Base-by-base conservation (phyloP, 1,139 yeast genomes). In the Trichomonascaceae sp. region DNA sequence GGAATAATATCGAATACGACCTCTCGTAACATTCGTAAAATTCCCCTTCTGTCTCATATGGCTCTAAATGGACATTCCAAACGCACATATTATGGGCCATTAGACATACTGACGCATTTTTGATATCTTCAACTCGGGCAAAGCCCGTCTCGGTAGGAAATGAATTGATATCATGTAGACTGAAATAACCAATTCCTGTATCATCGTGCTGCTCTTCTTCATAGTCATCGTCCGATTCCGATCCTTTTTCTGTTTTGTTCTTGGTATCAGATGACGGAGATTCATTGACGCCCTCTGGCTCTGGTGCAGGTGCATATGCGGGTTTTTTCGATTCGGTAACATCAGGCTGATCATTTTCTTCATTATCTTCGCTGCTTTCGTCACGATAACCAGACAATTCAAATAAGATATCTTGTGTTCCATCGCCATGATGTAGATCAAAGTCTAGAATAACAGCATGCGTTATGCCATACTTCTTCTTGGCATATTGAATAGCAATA, bases 351-450 rank as follows among this genome's bases (percentile, higher is more conserved):
- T 39, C 55, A 19, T 9, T 36, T n/a, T 9, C 18, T 1, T 55
- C 57, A 24, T 50, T 55, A 15, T 36, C 45, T 36, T 9, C 15
- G 17, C 41, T 7, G 15, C 47, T 52, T n/a, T 81, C 81, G 60
- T 74, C 76, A 55, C 80, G 82, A 60, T 81, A 78, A 0, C 88
- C 87, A 0, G 88, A 87, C 60, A 87, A 74, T 62, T 84, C 85
- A 91, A 93, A 87, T 61, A 95, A 84, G 27, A 88, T 85, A 68
- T 87, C 96, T 64, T 88, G 96, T 5, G 88, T 81, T 4, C 96
- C 96, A 68, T 88, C 96, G n/a, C 96, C 96, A 65, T 88, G 96
- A 65, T 88, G 96, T 51, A 88, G 74, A 68, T 88, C 96, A 58
- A 88, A 85, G 67, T 88, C 96, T 41, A 88, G 72, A 27, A 88